These are phyloP conservation scores for Pythium scleroteichum DNA, from an alignment of 352 stramenopile genomes.

Conservation along the genomic window DNA sequence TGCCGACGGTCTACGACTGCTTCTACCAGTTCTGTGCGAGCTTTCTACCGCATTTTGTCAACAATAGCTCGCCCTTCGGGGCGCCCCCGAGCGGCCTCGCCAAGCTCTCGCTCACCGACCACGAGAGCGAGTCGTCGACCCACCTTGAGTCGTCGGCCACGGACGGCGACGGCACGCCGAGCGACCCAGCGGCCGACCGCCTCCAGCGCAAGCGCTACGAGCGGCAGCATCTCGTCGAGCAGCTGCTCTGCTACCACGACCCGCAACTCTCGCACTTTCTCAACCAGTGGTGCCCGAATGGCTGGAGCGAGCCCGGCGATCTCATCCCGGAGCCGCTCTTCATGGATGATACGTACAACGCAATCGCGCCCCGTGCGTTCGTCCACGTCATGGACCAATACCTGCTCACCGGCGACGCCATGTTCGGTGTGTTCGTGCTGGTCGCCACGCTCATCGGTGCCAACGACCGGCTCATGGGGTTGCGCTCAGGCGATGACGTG, in stretches of 20 bases:
- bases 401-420: constrained; percentile 62
- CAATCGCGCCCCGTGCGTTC: constrained; percentile 55
- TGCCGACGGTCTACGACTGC: constrained; percentile 83
- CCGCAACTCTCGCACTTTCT: constrained; percentile 65
- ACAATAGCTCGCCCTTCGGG: constrained; percentile 21
- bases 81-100: constrained; percentile 8
- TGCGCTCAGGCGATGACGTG: constrained; percentile 41
- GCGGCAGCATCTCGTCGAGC: constrained; percentile 67
- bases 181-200: constrained; percentile 36
- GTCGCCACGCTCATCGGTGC: constrained; percentile 54
- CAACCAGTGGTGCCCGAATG: constrained; percentile 69
- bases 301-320: constrained; percentile 62
- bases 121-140: constrained; percentile 12
- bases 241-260: constrained; percentile 76
- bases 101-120: constrained; percentile 23
- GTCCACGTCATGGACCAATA: constrained; percentile 83
- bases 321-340: constrained; percentile 62
- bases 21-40: constrained; percentile 84
- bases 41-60: constrained; percentile 75
- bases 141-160: constrained; percentile 42
- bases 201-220: constrained; percentile 37
- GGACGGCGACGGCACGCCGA: constrained; percentile 30
- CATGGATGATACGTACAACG: constrained; percentile 64
- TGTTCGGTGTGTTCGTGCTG: constrained; percentile 75
- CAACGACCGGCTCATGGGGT: constrained; percentile 40